Evolutionary conservation across 805 yeast species (phyloP).

Genomic region (Ogataea sp.): DNA sequence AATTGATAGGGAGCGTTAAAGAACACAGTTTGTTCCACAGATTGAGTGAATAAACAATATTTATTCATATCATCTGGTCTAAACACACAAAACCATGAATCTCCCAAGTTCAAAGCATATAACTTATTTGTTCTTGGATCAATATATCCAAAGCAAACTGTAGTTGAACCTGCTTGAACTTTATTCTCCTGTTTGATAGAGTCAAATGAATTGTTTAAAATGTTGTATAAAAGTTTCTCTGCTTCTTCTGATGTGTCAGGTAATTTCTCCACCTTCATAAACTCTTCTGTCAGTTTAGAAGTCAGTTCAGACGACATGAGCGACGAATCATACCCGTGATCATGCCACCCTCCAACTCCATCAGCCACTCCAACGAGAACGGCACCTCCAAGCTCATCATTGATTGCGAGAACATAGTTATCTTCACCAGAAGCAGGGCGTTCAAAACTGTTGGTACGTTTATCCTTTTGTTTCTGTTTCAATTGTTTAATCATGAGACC

Average conservation of each 20-base stretch:
- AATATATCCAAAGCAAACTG: conserved; percentile 78
- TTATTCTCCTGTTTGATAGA: conserved; percentile 43
- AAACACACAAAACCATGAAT: conserved; percentile 89
- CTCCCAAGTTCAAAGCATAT: conserved; percentile 78
- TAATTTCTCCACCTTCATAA: conserved; percentile 11
- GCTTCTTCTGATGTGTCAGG: conserved; percentile 1
- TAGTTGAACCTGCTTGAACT: conserved; percentile 88
- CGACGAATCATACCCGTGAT: conserved; percentile 82
- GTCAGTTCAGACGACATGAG: conserved; percentile 82
- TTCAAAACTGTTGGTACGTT: background rate
- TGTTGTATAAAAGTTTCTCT: conserved; percentile 29
- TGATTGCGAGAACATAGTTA: conserved; percentile 48
- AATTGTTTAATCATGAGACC: conserved; percentile 19
- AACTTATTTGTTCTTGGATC: conserved; percentile 41
- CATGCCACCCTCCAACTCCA: conserved; percentile 98
- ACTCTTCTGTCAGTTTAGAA: conserved; percentile 37
- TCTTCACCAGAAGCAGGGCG: conserved; percentile 73
- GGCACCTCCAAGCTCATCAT: conserved; percentile 17
- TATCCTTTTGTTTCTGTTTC: conserved; percentile 2
- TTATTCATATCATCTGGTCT: conserved; percentile 27
- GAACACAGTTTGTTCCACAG: conserved; percentile 73
- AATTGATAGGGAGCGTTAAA: conserved; percentile 92
- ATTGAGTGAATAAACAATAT: conserved; percentile 48
- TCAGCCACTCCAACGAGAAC: conserved; percentile 80
- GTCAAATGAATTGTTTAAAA: conserved; percentile 51